phyloP scores from a whole-genome alignment of 2,329 filamentous ascomycete species.

The Emergomyces orientalis region DNA sequence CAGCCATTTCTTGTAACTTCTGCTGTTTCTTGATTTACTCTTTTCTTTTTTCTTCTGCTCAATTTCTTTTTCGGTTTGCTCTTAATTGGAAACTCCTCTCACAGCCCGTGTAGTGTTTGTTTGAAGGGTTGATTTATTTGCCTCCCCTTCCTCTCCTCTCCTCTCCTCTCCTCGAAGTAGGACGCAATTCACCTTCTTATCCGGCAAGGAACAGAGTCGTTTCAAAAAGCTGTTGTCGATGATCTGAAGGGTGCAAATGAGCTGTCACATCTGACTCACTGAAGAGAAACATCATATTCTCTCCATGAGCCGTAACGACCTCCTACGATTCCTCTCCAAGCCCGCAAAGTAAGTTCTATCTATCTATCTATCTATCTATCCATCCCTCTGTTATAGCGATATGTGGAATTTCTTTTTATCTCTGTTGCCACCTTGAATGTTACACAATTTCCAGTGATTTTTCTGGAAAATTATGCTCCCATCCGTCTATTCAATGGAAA shows the following conservation, averaged over 20 bases:
- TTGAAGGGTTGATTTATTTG: background rate
- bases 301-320: constrained; percentile 87
- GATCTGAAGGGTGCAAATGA: constrained; percentile 14
- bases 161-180: background rate
- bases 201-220: background rate
- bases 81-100: background rate
- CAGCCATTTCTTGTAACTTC: background rate
- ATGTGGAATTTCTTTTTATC: too few species aligned
- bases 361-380: constrained; percentile 5
- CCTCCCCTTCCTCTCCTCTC: background rate
- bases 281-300: constrained; percentile 28
- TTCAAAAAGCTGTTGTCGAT: constrained; percentile 7
- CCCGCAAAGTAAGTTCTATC: constrained; percentile 68
- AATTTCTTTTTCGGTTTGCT: background rate
- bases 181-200: background rate
- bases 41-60: background rate
- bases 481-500: background rate
- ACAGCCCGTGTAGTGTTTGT: background rate
- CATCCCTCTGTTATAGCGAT: too few species aligned
- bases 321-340: constrained; percentile 88
- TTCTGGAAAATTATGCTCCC: too few species aligned
- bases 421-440: too few species aligned
- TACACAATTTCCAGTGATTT: too few species aligned
- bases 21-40: too few species aligned
- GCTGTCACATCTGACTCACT: constrained; percentile 13